phyloP scores from a whole-genome alignment of 345 rosid species.

The Brassica carinata region DNA sequence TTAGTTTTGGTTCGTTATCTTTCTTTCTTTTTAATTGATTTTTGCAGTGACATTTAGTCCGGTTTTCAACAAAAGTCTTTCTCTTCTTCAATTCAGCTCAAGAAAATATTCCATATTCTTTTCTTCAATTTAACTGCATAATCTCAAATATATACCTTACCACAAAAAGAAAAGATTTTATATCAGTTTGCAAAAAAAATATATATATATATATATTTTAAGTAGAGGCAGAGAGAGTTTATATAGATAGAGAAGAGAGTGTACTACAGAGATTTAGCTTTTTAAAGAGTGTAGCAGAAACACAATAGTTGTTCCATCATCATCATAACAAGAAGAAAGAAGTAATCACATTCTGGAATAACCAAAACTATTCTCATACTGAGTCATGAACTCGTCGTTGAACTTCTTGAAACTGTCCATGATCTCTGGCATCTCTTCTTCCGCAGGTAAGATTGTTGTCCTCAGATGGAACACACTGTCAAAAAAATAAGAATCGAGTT shows the following conservation, averaged over 20 bases:
- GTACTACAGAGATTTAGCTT: slow-evolving; percentile 30
- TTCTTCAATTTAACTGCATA: not conserved
- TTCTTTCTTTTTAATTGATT: too few relatives aligned
- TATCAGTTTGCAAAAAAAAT: not conserved
- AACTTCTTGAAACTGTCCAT: slow-evolving; percentile 95
- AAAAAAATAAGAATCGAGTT: not conserved
- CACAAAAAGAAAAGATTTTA: not conserved
- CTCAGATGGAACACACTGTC: slow-evolving; percentile 87
- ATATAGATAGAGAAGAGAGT: not conserved
- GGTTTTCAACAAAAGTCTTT: too few relatives aligned
- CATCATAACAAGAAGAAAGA: slow-evolving; percentile 8
- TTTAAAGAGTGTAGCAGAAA: slow-evolving; percentile 32
- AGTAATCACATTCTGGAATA: slow-evolving; percentile 73
- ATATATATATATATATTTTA: too few relatives aligned
- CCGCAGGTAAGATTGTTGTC: slow-evolving; percentile 93
- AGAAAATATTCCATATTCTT: not conserved
- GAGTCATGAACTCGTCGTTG: slow-evolving; percentile 95
- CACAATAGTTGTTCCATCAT: slow-evolving; percentile 14
- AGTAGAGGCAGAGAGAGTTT: slow-evolving; percentile 9
- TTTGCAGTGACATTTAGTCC: too few relatives aligned
- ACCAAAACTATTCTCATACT: slow-evolving; percentile 65
- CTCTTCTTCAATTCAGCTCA: too few relatives aligned
- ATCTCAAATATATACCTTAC: not conserved
- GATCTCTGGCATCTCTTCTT: slow-evolving; percentile 95
- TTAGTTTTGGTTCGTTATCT: too few relatives aligned